Conservation (phyloP, 495 filamentous ascomycete genomes). For the Lasiosphaeria miniovina region DNA sequence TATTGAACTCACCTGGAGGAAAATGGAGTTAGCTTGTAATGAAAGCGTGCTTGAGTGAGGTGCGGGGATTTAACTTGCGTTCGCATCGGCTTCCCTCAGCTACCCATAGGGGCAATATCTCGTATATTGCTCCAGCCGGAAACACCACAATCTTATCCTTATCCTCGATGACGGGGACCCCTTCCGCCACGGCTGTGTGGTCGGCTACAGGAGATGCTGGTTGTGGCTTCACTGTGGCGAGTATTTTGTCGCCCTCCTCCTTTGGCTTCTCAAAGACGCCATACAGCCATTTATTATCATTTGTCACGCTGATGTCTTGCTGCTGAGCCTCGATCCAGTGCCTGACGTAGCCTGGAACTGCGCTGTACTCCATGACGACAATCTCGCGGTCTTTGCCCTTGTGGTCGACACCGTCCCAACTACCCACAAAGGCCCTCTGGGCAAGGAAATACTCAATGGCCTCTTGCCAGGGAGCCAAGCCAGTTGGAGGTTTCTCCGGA, state of each 20-base stretch:
- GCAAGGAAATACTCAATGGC: conserved; percentile 26
- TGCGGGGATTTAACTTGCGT: conserved; percentile 22
- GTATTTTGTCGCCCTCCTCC: conserved; percentile 17
- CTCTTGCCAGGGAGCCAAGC: conserved; percentile 27
- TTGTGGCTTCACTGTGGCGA: conserved; percentile 14
- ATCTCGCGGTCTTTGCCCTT: conserved; percentile 31
- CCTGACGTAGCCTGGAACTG: conserved; percentile 25
- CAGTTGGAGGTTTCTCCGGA: conserved; percentile 14
- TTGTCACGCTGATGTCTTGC: conserved; percentile 8
- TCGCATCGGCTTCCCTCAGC: conserved; percentile 32
- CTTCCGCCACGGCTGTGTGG: neutral
- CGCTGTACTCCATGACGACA: conserved; percentile 34
- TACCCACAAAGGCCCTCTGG: conserved; percentile 23
- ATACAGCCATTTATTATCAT: conserved; percentile 26
- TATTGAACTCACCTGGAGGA: conserved; percentile 24
- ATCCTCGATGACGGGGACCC: conserved; percentile 10
- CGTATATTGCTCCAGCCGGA: conserved; percentile 30
- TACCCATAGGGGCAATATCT: conserved; percentile 34
- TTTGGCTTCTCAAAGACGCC: conserved; percentile 32
- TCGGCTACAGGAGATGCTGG: conserved; percentile 8
- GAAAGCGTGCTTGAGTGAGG: neutral
- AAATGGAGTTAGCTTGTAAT: neutral
- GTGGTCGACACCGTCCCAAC: conserved; percentile 36
- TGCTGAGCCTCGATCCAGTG: conserved; percentile 36
- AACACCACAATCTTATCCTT: conserved; percentile 37